Percentiles rank a stretch among this genome's conserved stretches.
Conservation (phyloP, 441 rosid genomes). For the Populus hybrid region DNA sequence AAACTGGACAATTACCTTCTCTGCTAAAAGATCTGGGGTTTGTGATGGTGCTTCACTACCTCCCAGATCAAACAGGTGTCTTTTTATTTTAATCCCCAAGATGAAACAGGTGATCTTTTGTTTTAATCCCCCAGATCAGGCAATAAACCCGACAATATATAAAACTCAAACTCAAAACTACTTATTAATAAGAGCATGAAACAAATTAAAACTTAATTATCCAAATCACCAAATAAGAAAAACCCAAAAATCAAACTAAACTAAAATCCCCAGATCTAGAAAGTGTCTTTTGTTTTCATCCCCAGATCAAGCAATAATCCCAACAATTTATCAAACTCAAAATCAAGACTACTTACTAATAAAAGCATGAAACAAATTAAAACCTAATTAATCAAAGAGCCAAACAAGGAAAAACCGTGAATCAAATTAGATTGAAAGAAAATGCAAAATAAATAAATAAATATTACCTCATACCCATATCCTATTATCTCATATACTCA, state of each 20-base stretch:
- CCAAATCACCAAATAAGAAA: not conserved
- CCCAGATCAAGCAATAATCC: conserved; percentile 10
- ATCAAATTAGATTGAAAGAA: too few species aligned
- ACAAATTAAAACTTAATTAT: conserved; percentile 20
- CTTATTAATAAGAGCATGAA: not conserved
- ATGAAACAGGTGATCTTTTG: too few species aligned
- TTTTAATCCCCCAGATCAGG: not conserved
- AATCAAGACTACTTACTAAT: not conserved
- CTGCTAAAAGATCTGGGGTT: too few species aligned
- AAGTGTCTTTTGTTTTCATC: too few species aligned
- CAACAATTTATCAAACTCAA: conserved; percentile 18
- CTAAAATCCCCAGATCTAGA: not conserved
- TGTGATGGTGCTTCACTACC: too few species aligned
- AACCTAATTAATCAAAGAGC: too few species aligned
- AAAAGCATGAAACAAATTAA: too few species aligned
- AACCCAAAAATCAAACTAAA: conserved; percentile 22
- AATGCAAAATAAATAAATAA: not conserved
- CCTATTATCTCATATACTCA: conserved; percentile 32
- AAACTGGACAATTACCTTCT: too few species aligned
- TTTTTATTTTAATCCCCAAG: too few species aligned
- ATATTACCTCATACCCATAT: conserved; percentile 57
- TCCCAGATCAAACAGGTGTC: too few species aligned
- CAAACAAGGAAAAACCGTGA: too few species aligned
- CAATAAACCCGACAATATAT: conserved; percentile 17
- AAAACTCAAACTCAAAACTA: conserved; percentile 1